Evolutionary conservation across 805 yeast genomes (phyloP).

Genomic region (Candida multigemmis): DNA sequence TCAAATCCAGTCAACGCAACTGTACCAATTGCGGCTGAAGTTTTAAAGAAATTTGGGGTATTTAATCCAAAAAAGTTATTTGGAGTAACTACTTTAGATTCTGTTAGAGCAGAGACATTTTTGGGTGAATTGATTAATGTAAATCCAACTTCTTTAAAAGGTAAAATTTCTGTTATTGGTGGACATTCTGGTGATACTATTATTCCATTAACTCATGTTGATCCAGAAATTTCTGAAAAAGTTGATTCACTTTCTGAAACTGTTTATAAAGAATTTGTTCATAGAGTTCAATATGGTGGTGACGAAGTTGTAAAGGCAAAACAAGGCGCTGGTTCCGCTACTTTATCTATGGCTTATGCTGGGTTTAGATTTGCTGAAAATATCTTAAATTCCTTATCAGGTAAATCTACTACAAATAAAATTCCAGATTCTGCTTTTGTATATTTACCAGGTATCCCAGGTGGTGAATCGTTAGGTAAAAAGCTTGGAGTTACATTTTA

Average conservation of each 20-base stretch:
- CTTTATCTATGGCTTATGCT: slow-evolving; percentile 93
- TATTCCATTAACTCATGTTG: slow-evolving; percentile 24
- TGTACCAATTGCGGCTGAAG: slow-evolving; percentile 41
- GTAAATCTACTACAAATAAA: slow-evolving; percentile 8
- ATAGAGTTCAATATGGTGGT: slow-evolving; percentile 60
- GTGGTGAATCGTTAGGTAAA: slow-evolving; percentile 35
- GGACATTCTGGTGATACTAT: slow-evolving; percentile 42
- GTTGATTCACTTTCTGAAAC: slow-evolving; percentile 5
- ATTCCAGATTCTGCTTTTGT: slow-evolving; percentile 41
- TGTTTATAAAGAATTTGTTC: slow-evolving; percentile 19
- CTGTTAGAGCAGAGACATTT: slow-evolving; percentile 38
- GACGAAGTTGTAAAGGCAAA: slow-evolving; percentile 95
- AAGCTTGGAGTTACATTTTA: slow-evolving; percentile 33
- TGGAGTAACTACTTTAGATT: slow-evolving; percentile 38
- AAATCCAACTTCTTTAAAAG: slow-evolving; percentile 23
- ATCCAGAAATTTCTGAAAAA: slow-evolving; percentile 7
- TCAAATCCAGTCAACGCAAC: slow-evolving; percentile 40
- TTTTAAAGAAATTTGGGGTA: slow-evolving; percentile 36
- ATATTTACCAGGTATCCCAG: slow-evolving; percentile 44
- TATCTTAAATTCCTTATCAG: slow-evolving; percentile 23
- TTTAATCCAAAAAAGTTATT: slow-evolving; percentile 36
- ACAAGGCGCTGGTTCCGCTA: slow-evolving; percentile 91
- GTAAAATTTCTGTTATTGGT: slow-evolving; percentile 34
- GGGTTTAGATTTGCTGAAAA: slow-evolving; percentile 72
- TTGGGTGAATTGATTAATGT: slow-evolving; percentile 26